Percentiles rank a stretch among this genome's conserved stretches.
phyloP scores from a whole-genome alignment of 1,284 basidiomycete genomes.

The Ustilago loliicola region DNA sequence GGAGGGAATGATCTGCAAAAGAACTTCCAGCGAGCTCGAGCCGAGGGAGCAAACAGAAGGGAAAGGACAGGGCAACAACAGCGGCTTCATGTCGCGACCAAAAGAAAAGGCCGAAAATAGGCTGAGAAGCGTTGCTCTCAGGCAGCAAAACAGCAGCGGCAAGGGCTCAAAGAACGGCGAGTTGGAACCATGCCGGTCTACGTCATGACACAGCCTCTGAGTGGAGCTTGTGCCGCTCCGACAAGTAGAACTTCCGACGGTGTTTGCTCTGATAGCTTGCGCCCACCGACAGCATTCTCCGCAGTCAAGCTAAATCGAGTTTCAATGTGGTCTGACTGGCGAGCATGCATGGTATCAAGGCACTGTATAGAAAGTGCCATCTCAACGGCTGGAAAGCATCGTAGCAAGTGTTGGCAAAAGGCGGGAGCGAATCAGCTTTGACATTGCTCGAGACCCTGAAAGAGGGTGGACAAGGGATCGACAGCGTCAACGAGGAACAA shows the following conservation, averaged over 20 bases:
- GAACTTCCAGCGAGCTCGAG: constrained; percentile 14
- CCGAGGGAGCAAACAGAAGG: constrained; percentile 9
- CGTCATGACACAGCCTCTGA: constrained; percentile 36
- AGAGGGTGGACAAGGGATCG: neutral
- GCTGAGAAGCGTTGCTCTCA: too few species aligned
- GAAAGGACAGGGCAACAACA: neutral
- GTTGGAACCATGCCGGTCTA: constrained; percentile 21
- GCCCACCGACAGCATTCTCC: neutral
- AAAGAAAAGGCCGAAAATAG: constrained; percentile 27
- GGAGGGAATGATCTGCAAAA: constrained; percentile 18
- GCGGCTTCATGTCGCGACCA: neutral
- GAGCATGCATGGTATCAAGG: too few species aligned
- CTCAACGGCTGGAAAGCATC: too few species aligned
- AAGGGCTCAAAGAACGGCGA: constrained; percentile 4
- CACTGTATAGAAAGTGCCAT: too few species aligned
- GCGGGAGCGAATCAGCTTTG: neutral
- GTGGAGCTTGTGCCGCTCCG: neutral
- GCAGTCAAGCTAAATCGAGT: too few species aligned
- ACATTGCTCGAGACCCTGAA: constrained; percentile 2
- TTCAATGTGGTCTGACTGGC: too few species aligned
- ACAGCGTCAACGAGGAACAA: neutral
- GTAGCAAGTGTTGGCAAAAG: neutral
- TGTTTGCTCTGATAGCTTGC: constrained; percentile 1
- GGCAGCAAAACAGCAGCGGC: too few species aligned
- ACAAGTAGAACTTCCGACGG: neutral